Evolutionary conservation across 805 yeast genomes (phyloP), one percentile per base, ranked within the genome.

Genomic region (Hermanozyma aechmeae): DNA sequence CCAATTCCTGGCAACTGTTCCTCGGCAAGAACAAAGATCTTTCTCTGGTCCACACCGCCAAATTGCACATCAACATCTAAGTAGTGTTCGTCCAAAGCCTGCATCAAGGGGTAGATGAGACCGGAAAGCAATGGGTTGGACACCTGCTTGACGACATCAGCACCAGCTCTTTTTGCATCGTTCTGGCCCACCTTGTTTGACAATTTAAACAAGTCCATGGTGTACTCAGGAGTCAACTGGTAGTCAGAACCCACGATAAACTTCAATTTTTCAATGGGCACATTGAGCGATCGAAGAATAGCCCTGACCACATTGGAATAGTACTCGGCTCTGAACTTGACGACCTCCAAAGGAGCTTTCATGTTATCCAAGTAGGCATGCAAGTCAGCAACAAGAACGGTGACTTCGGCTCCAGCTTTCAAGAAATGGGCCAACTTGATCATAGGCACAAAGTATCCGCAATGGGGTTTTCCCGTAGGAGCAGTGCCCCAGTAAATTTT

Each of bases 1-100:
- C 96, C 96, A 32, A 92, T 48, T 28, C 74, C 51, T 24, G 78
- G 87, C 52, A 92, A 73, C 60, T 82, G 79, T 62, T 92, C 98
- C 58, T 92, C 98, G 6, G 98, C 97, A 31, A 92, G 69, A 16
- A 86, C 96, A 45, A 92, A 92, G 50, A 92, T 92, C 65, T 92
- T 92, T 62, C 99, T 78, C 66, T 92, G 98, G 58, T 92, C 99
- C 31, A 92, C 95, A 56, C 99, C 99, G 43, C 99, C 99, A 49
- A 92, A 92, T 63, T 92, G 98, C 15, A 74, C 95, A 56, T 92
- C 99, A 23, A 74, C 85, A 17, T 68, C 80, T 49, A 92, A 71
- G 56, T 79, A 78, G 50, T 92, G 79, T 59, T 92, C 99, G 56
- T 92, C 99, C 35, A 92, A 69, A 5, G 96, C 96, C 65, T 92